Evolutionary conservation across 352 stramenopile genomes (phyloP), one percentile per base, ranked within the genome.

Genomic region (Pythium rhizo-oryzae): DNA sequence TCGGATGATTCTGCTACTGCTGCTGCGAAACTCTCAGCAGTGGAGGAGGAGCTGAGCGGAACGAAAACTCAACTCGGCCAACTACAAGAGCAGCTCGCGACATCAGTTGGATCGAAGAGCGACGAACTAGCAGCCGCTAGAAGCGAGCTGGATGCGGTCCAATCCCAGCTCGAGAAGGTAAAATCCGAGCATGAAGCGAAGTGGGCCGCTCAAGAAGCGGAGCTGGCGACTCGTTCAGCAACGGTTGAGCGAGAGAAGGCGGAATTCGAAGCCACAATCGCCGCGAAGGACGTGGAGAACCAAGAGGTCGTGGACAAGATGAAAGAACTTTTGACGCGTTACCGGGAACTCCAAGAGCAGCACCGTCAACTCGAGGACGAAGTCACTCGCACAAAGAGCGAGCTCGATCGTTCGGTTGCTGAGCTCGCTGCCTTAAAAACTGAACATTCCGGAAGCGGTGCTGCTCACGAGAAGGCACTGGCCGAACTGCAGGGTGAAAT

Each of bases 211-310:
- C 47, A 41, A 0, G 49, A 71, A 28, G 57, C 39, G 8, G 55
- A 71, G 25, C 24, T 55, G 37, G 49, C 37, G 11, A 37, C 19
- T 24, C 21, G 25, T 2, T 30, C 52, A 0, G 11, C 44, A 50
- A 49, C 43, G 19, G 5, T 59, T 18, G 58, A 71, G 57, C 58
- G 70, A 8, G 65, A 84, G 21, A 72, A 76, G 43, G 37, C 33
- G 43, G 46, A 72, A 23, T 44, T 77, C 9, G 49, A 47, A 51
- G 49, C 49, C 12, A 66, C 37, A 35, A 25, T 71, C 6, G 43
- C 72, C 15, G 67, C 80, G 21, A 66, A 87, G 18, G 66, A 70
- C 12, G 59, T 62, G 18, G 59, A 77, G 24, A 77, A 78, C 52
- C 52, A 71, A 39, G 69, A 86, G 24, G 59, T 89, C 18, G 43